phyloP scores from a whole-genome alignment of 352 stramenopile genomes.

The Phytophthora podocarpi region DNA sequence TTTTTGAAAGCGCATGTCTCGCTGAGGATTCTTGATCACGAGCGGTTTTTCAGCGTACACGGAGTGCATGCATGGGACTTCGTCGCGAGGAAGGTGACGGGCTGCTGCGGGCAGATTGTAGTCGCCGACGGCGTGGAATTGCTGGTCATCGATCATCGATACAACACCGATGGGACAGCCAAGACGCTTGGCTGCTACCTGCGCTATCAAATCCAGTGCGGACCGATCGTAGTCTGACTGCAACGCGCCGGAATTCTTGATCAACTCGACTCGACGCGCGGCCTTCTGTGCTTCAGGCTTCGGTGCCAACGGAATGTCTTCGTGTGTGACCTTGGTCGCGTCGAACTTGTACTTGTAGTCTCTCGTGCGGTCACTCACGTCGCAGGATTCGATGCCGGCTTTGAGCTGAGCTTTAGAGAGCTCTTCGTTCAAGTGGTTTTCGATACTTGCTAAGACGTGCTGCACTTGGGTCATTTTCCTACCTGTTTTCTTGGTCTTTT shows the following conservation, averaged over 20 bases:
- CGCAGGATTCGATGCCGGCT: constrained; percentile 22
- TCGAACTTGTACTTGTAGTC: constrained; percentile 63
- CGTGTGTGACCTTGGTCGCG: constrained; percentile 21
- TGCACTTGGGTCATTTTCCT: constrained; percentile 38
- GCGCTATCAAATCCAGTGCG: constrained; percentile 60
- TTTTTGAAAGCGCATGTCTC: constrained; percentile 73
- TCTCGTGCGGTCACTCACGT: constrained; percentile 40
- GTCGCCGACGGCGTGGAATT: constrained; percentile 56
- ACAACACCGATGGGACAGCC: constrained; percentile 69
- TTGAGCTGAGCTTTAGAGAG: constrained; percentile 29
- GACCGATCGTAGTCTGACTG: constrained; percentile 46
- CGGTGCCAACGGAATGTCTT: constrained; percentile 54
- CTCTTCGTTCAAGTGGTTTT: constrained; percentile 47
- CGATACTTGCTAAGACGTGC: constrained; percentile 41
- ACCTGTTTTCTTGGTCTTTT: constrained; percentile 22
- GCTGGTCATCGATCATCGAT: constrained; percentile 54
- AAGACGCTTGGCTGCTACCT: constrained; percentile 65
- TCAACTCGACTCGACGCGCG: constrained; percentile 40
- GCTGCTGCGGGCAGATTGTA: constrained; percentile 43
- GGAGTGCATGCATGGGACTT: constrained; percentile 66
- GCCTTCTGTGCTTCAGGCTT: constrained; percentile 49
- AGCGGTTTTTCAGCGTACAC: constrained; percentile 69
- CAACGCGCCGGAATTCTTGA: constrained; percentile 52
- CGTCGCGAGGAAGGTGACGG: constrained; percentile 35
- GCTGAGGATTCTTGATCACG: constrained; percentile 68